These are phyloP conservation scores for Raphidocelis subcapitata DNA, from an alignment of 139 green algal genomes.

Conservation along the genomic window DNA sequence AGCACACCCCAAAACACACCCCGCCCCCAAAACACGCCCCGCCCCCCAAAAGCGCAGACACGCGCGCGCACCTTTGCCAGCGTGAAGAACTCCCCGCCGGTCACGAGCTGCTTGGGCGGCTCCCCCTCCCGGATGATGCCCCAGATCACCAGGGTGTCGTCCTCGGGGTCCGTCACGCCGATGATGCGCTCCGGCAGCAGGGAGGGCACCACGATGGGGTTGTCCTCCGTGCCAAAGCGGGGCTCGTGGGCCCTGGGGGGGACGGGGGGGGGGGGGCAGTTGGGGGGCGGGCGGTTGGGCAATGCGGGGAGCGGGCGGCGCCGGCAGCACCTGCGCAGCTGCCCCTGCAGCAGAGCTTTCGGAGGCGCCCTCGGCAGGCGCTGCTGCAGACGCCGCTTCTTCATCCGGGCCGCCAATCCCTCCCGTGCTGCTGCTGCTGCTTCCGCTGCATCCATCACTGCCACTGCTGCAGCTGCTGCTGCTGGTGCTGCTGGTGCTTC, in stretches of 20 bases:
- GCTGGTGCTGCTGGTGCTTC: background rate
- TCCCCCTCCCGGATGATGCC: slow-evolving; percentile 58
- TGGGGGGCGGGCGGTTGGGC: too few relatives aligned
- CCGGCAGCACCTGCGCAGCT: background rate
- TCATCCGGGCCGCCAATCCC: too few relatives aligned
- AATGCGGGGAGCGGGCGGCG: too few relatives aligned
- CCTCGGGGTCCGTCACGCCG: slow-evolving; percentile 69
- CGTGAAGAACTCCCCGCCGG: slow-evolving; percentile 67
- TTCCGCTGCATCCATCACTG: too few relatives aligned
- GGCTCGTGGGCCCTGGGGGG: slow-evolving; percentile 60
- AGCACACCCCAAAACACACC: too few relatives aligned
- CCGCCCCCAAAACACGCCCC: too few relatives aligned
- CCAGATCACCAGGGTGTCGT: slow-evolving; percentile 70
- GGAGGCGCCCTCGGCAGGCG: too few relatives aligned
- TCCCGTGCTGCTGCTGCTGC: too few relatives aligned
- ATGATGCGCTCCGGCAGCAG: slow-evolving; percentile 67
- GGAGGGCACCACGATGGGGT: slow-evolving; percentile 62
- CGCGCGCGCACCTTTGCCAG: slow-evolving; percentile 49
- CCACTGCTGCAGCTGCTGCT: background rate
- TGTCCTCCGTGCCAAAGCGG: slow-evolving; percentile 57
- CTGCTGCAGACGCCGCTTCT: too few relatives aligned
- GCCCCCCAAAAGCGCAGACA: too few relatives aligned
- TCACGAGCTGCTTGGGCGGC: slow-evolving; percentile 62
- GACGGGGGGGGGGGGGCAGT: background rate
- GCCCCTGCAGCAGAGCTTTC: background rate